Evolutionary conservation across 75 land plant genomes (phyloP).

Genomic region (Sequoia sempervirens): DNA sequence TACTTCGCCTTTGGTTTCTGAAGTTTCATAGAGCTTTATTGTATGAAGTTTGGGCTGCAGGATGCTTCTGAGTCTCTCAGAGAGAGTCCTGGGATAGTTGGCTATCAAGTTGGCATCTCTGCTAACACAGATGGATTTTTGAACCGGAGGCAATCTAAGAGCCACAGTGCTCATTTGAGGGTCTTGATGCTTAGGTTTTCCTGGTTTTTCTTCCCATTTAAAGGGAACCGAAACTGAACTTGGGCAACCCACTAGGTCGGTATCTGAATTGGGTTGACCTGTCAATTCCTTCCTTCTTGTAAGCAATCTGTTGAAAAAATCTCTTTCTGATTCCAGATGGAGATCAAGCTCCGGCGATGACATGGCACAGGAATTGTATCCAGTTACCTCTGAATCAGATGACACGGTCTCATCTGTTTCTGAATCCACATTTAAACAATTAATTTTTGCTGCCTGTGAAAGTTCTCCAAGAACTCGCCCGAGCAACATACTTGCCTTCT

Average conservation of each 20-base stretch:
- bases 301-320: background rate
- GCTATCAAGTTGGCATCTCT: background rate
- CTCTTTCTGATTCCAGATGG: background rate
- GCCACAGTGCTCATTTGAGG: background rate
- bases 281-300: background rate
- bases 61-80: background rate
- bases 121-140: background rate
- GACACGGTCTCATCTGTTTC: background rate
- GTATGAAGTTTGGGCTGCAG: background rate
- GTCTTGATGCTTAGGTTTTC: background rate
- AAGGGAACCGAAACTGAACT: background rate
- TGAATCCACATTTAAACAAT: background rate
- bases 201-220: constrained; percentile 1
- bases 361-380: background rate
- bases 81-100: background rate
- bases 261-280: background rate
- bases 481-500: background rate
- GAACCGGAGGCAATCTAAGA: background rate
- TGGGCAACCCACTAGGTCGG: background rate
- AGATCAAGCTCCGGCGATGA: constrained; percentile 7
- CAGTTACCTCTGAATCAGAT: background rate
- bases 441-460: background rate
- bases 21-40: background rate
- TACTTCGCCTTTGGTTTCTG: background rate
- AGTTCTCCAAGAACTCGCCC: constrained; percentile 1